Evolutionary conservation across 2,329 filamentous ascomycete genomes (phyloP).

Genomic region (Curvularia spicifera): DNA sequence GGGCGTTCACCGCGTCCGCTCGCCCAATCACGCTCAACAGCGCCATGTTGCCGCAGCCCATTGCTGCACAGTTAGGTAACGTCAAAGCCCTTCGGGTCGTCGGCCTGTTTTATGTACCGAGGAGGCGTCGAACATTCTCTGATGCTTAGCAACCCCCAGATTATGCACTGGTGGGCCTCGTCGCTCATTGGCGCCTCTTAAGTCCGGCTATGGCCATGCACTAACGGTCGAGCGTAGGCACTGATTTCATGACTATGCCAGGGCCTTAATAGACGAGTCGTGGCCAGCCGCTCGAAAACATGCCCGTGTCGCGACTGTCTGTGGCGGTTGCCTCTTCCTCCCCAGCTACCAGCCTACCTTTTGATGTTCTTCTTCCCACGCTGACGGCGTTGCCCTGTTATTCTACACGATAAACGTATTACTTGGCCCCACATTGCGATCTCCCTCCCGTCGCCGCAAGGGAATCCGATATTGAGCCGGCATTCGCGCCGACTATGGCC

Average conservation of each 20-base stretch:
- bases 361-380: not conserved
- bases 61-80: not conserved
- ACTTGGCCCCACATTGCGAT: constrained; percentile 7
- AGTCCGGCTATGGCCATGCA: constrained; percentile 33
- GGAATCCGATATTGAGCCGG: constrained; percentile 3
- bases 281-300: constrained; percentile 20
- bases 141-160: constrained; percentile 38
- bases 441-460: constrained; percentile 4
- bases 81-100: constrained; percentile 22
- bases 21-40: not conserved
- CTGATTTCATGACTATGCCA: constrained; percentile 33
- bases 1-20: not conserved
- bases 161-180: constrained; percentile 22
- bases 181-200: constrained; percentile 34
- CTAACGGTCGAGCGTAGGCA: constrained; percentile 27
- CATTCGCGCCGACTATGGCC: constrained; percentile 10
- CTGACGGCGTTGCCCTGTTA: not conserved
- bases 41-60: not conserved
- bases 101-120: constrained; percentile 26
- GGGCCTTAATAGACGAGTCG: constrained; percentile 26
- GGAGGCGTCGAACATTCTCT: constrained; percentile 27
- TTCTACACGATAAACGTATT: not conserved
- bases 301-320: constrained; percentile 9
- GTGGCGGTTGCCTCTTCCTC: constrained; percentile 10
- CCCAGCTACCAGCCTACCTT: constrained; percentile 4